These are phyloP conservation scores for Neocucurbitaria cava DNA, from an alignment of 2,329 filamentous ascomycete species.

Conservation along the genomic window DNA sequence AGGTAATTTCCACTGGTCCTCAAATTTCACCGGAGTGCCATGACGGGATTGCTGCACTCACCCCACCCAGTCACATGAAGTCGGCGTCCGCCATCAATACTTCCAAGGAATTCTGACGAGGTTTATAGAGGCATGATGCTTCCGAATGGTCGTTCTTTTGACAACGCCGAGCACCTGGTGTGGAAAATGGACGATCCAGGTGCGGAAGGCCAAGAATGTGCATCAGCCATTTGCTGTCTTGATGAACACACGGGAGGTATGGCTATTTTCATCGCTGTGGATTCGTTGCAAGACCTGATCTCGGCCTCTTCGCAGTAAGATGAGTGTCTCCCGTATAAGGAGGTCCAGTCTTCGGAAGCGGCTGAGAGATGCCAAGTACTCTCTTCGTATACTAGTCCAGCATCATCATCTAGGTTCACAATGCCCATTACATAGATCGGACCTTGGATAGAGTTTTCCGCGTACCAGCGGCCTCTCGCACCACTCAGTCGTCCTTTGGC, in stretches of 20 bases:
- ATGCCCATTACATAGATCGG: background rate
- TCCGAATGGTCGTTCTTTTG: constrained; percentile 1
- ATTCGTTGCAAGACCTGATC: constrained; percentile 4
- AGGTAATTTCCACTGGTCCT: constrained; percentile 7
- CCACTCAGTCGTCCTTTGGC: background rate
- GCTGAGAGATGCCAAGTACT: constrained; percentile 13
- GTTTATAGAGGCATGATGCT: constrained; percentile 2
- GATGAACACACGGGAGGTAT: constrained; percentile 4
- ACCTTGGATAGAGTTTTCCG: background rate
- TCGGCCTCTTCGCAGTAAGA: constrained; percentile 10
- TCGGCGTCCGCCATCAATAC: constrained; percentile 29
- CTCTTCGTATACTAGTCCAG: constrained; percentile 3
- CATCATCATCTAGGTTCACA: background rate
- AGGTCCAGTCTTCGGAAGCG: constrained; percentile 9
- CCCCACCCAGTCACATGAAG: constrained; percentile 3
- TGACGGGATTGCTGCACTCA: background rate
- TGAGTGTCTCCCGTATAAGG: background rate
- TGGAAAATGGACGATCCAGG: constrained; percentile 3
- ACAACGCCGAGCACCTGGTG: background rate
- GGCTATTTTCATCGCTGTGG: constrained; percentile 7
- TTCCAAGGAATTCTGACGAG: constrained; percentile 32
- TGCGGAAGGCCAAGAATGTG: constrained; percentile 2
- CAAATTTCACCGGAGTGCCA: constrained; percentile 5
- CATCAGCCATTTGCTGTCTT: background rate
- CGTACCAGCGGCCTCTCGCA: background rate